Evolutionary conservation across 1,284 basidiomycete genomes (phyloP).

Genomic region (Papiliotrema flavescens): DNA sequence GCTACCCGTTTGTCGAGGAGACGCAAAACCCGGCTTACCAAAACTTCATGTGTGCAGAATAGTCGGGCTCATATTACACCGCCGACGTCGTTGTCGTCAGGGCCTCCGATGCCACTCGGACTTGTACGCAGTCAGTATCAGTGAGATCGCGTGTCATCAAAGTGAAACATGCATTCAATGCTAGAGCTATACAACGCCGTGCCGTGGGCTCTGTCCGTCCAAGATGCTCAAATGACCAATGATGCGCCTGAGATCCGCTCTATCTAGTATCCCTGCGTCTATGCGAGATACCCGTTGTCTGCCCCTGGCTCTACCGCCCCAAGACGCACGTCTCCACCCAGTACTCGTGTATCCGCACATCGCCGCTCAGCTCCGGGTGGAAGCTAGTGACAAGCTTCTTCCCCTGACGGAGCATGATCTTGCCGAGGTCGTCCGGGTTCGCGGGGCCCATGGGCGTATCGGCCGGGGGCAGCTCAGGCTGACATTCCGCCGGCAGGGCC

Average conservation of each 20-base stretch:
- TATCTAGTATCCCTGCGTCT: no score
- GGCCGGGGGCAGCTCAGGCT: constrained; percentile 52
- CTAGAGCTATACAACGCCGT: neutral
- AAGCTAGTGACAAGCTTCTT: constrained; percentile 83
- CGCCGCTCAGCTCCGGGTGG: constrained; percentile 88
- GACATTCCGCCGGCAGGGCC: constrained; percentile 59
- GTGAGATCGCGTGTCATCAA: no score
- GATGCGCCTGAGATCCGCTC: no score
- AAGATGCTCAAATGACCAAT: no score
- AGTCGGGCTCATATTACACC: neutral
- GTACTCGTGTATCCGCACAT: constrained; percentile 77
- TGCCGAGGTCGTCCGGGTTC: constrained; percentile 55
- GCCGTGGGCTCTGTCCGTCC: no score
- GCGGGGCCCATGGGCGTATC: constrained; percentile 40
- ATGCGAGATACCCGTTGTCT: no score
- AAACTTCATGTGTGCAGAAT: constrained; percentile 57
- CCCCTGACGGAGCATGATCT: constrained; percentile 85
- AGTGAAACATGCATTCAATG: no score
- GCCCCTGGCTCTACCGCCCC: constrained; percentile 20
- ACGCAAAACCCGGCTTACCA: constrained; percentile 84
- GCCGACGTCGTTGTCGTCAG: no score
- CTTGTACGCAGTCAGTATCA: no score
- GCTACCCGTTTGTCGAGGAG: constrained; percentile 88
- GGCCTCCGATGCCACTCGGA: no score
- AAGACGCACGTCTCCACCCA: constrained; percentile 45